Evolutionary conservation across 768 basidiomycete genomes (phyloP), one percentile per base, ranked within the genome.

Genomic region (Pleurotus pulmonarius): DNA sequence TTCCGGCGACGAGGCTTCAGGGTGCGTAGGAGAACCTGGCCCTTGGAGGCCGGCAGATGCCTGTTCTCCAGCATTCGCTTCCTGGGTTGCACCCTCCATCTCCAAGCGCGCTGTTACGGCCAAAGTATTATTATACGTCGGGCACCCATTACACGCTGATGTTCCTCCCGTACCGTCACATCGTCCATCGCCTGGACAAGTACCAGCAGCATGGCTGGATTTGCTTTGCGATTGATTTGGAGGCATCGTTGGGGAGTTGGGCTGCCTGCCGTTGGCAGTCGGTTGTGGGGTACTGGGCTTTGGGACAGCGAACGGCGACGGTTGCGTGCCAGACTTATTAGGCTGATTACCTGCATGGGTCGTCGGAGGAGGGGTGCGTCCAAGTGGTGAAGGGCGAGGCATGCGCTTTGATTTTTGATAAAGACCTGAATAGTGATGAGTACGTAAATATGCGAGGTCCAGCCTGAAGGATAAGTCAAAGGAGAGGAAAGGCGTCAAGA

Each of bases 151-250:
- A 71, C 97, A 99, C 60, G 92, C 88, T 58, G 84, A 85, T 61
- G 93, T 86, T 53, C 97, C 97, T 64, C 97, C 97, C 11, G 92
- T 95, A 61, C 97, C 97, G 73, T 99, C 93, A 74, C 97, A 99
- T 63, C 92, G 83, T 34, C 97, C 97, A 73, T 98, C 97, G 56
- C 97, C 97, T 3, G 97, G 97, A 72, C 97, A 99, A n/a, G 95
- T 95, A 59, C 90, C 88, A 29, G 73, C 71, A 12, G 63, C 56
- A 53, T 59, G 47, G 62, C 62, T 53, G 46, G 20, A 61, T 60
- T 20, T 62, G 56, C 60, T 59, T 55, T 53, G 56, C 4, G 7
- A 37, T 25, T 46, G 59, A 29, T 55, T 37, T 13, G 37, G 13
- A 43, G 39, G 9, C 47, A 49, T 46, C 5, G 55, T 15, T 15